A percentile compares a stretch with the other conserved stretches of the same genome.
Evolutionary conservation across 2,329 filamentous ascomycete genomes (phyloP).

Genomic region (Cercospora zeina): DNA sequence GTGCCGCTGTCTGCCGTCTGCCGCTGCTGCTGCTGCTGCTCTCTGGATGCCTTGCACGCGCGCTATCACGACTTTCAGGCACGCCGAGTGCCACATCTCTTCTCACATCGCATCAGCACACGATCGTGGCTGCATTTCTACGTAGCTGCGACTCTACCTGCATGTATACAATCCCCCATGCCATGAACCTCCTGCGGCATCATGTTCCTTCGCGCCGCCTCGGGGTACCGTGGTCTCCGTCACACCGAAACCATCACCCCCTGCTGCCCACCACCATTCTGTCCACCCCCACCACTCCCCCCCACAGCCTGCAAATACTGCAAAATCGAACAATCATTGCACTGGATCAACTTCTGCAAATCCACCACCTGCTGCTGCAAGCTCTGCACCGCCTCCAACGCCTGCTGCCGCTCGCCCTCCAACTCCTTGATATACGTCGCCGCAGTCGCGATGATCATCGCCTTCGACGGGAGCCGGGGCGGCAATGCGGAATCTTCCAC

Average conservation of each 20-base stretch:
- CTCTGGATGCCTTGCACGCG: background rate
- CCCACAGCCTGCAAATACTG: conserved; percentile 31
- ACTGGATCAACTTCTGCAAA: conserved; percentile 49
- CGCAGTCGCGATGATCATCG: conserved; percentile 50
- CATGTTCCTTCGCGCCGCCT: no score
- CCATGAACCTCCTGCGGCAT: background rate
- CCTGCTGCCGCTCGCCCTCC: conserved; percentile 46
- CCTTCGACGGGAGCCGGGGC: conserved; percentile 46
- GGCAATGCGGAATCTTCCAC: conserved; percentile 48
- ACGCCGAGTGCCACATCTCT: background rate
- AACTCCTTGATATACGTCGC: conserved; percentile 51
- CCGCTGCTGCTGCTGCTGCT: background rate
- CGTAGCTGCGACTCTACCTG: background rate
- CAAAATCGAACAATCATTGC: conserved; percentile 46
- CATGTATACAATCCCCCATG: background rate
- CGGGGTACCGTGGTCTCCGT: no score
- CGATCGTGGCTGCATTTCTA: conserved; percentile 1
- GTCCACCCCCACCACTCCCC: conserved; percentile 3
- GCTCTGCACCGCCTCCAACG: conserved; percentile 44
- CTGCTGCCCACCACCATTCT: background rate
- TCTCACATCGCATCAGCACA: background rate
- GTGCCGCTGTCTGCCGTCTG: no score
- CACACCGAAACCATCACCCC: background rate
- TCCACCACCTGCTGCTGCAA: conserved; percentile 46
- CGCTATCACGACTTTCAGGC: conserved; percentile 5